A percentile compares a stretch with the other conserved stretches of the same genome.
Evolutionary conservation across 805 yeast genomes (phyloP).

Genomic region (Teunomyces gatunensis): DNA sequence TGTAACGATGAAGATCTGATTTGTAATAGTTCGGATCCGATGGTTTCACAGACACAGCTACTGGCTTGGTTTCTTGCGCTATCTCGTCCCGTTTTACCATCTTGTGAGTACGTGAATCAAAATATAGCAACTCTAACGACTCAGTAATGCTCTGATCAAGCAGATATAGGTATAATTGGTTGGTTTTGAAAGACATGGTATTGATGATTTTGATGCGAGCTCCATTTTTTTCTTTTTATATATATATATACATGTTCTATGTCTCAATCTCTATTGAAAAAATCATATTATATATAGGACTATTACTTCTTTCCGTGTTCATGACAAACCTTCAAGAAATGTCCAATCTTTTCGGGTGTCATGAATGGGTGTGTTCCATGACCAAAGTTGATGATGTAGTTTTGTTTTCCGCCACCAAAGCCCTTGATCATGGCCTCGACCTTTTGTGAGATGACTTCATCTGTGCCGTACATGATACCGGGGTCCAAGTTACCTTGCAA

Average conservation of each 20-base stretch:
- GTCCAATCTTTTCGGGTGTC: constrained; percentile 86
- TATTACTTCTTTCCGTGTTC: constrained; percentile 58
- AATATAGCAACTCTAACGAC: constrained; percentile 52
- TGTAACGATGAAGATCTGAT: constrained; percentile 57
- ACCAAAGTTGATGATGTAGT: constrained; percentile 92
- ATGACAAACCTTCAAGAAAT: constrained; percentile 85
- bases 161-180: constrained; percentile 50
- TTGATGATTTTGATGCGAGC: background rate
- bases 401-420: constrained; percentile 90
- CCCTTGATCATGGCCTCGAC: constrained; percentile 86
- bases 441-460: constrained; percentile 73
- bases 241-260: background rate
- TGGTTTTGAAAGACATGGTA: constrained; percentile 9
- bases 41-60: background rate
- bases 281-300: background rate
- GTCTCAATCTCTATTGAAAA: background rate
- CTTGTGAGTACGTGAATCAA: constrained; percentile 45
- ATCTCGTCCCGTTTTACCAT: background rate
- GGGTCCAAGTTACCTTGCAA: constrained; percentile 97
- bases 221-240: background rate
- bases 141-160: constrained; percentile 38
- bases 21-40: constrained; percentile 39
- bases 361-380: constrained; percentile 98
- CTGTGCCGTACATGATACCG: constrained; percentile 87
- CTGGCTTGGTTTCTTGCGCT: background rate